Base-by-base conservation (phyloP, 2,329 filamentous ascomycete genomes). In the Penicillium sp. region DNA sequence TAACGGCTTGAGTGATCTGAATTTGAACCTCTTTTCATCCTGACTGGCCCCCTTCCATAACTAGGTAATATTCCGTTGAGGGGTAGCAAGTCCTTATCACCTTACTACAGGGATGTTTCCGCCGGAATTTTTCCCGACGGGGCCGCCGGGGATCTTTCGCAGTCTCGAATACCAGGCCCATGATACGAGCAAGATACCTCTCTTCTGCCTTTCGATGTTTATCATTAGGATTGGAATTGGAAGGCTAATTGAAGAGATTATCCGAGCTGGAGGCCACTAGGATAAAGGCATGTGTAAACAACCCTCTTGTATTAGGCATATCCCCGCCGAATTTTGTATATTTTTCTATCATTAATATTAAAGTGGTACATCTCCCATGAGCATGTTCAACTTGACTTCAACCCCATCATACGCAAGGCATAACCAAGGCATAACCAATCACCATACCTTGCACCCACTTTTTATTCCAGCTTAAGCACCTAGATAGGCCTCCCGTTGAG, bases 401-500 rank as follows among this genome's bases (percentile, higher is more conserved):
- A 15, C 6, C 30, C 30, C 49, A 15, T 15, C 30, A n/a, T 35
- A 35, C 35, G 17, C 49, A 22, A 51, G 28, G 6, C n/a, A n/a
- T n/a, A n/a, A n/a, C 49, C n/a, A 51, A 35, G 35, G n/a, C n/a
- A n/a, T n/a, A n/a, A n/a, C 24, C 45, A 19, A 33, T 5, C 19
- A 35, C 26, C 3, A 2, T 49, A 30, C 50, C n/a, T n/a, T 35
- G 12, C 19, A 15, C 17, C 38, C 38, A 17, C 50, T 17, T 38
- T 59, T 42, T 54, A 35, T 37, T 17, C 26, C 40, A 51, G 49
- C 9, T 63, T 63, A 74, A 51, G 57, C 54, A 62, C 63, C 60
- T 56, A 78, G 63, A 69, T 80, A 80, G 22, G 61, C 70, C 44
- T 69, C 69, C 38, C 77, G 72, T 74, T 96, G 91, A 70, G 75